These are phyloP conservation scores for Cercophora sp. DNA, from an alignment of 495 filamentous ascomycete species.

Conservation along the genomic window DNA sequence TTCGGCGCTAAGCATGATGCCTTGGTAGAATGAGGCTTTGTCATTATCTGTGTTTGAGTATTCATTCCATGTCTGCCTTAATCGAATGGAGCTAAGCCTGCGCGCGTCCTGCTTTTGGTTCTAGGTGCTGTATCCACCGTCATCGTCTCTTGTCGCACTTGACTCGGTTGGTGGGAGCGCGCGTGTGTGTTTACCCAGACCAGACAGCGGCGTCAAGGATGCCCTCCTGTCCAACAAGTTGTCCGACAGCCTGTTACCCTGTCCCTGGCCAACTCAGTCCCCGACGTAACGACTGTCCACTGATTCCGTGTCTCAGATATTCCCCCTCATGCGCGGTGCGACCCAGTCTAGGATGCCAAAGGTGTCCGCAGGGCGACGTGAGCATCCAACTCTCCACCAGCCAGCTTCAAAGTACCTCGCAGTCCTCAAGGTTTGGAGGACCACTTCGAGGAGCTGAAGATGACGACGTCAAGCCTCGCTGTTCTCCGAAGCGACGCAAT, in stretches of 20 bases:
- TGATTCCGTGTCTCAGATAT: neutral
- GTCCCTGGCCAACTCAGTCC: slow-evolving; percentile 12
- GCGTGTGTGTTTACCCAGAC: too few species aligned
- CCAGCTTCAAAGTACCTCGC: neutral
- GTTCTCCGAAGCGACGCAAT: too few species aligned
- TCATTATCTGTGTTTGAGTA: slow-evolving; percentile 12
- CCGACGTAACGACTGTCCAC: neutral
- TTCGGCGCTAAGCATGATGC: slow-evolving; percentile 7
- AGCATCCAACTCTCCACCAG: neutral
- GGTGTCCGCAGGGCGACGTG: neutral
- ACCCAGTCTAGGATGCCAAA: neutral
- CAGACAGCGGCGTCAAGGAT: too few species aligned
- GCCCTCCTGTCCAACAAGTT: neutral
- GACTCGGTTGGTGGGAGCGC: too few species aligned
- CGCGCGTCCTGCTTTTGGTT: too few species aligned
- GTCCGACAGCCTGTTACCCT: slow-evolving; percentile 1
- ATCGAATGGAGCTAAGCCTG: too few species aligned
- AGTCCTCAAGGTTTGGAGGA: too few species aligned
- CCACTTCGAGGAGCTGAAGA: too few species aligned
- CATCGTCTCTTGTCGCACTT: too few species aligned
- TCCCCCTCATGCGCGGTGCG: slow-evolving; percentile 5
- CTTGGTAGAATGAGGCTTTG: slow-evolving; percentile 3
- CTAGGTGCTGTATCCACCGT: too few species aligned
- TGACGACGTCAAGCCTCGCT: too few species aligned
- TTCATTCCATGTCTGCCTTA: neutral